Evolutionary conservation across 768 basidiomycete species (phyloP), one percentile per base, ranked within the genome.

Genomic region (Russula virescens): DNA sequence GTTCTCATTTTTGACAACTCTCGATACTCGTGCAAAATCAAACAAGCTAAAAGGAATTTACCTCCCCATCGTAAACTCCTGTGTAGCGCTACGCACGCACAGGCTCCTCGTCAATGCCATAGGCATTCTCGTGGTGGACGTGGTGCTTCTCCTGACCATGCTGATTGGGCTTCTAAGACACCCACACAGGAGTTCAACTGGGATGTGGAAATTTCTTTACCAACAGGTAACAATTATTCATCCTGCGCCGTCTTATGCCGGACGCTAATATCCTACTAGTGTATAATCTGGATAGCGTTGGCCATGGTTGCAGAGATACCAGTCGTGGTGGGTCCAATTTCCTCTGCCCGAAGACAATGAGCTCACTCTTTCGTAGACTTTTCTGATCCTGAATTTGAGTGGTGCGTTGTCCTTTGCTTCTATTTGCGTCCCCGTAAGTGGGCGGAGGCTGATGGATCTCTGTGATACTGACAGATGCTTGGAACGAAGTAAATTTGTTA

Each of bases 161-260:
- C 19, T 53, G 6, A 26, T 53, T 10, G 59, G 59, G 11, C 51
- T 60, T 23, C 18, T 60, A 13, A 50, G 51, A 53, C 51, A 53
- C 5, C 31, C 43, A 8, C 18, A 46, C 21, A 25, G 28, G 21
- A 25, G 14, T 26, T 23, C 59, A 53, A n/a, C 21, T 13, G 51
- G 43, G 2, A 45, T 64, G 31, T 64, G 63, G 63, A 19, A 28
- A 11, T 23, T 64, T 11, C 58, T 64, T 45, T 60, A 60, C 51
- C 63, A 55, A 64, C 58, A 64, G 47, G 63, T 64, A 13, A 55
- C 7, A n/a, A 4, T 28, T 10, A 8, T 31, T 31, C 31, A 8
- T 31, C 31, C 8, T 31, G 3, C 31, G 3, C 8, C 31, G 3
- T 25, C 50, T 51, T 19, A 1, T 31, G 11, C 23, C 6, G 42